Conservation (phyloP, 768 basidiomycete species). For the Candolleomyces efflorescens region DNA sequence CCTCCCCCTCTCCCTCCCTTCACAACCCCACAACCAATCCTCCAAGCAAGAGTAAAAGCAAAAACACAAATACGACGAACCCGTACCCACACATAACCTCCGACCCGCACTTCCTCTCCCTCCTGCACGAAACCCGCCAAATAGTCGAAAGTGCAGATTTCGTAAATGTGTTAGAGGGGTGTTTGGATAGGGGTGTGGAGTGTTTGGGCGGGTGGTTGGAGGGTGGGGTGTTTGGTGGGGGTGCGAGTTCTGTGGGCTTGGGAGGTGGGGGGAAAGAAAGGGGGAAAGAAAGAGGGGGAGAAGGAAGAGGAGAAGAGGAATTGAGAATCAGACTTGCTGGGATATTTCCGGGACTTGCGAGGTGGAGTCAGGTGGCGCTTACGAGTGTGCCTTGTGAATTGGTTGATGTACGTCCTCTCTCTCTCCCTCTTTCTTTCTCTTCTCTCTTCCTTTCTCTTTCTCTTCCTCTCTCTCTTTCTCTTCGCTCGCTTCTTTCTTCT, state of each 20-base stretch:
- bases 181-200: constrained; percentile 65
- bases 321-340: constrained; percentile 68
- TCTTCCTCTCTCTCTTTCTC: neutral
- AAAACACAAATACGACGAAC: constrained; percentile 14
- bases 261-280: too few relatives aligned
- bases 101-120: constrained; percentile 49
- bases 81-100: constrained; percentile 25
- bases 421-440: neutral
- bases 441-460: neutral
- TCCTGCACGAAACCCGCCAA: constrained; percentile 66
- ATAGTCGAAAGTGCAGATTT: constrained; percentile 70
- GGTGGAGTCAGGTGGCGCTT: constrained; percentile 71
- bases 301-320: neutral
- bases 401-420: constrained; percentile 61
- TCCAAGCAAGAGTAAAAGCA: too few relatives aligned
- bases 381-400: constrained; percentile 73
- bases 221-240: constrained; percentile 51
- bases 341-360: constrained; percentile 72
- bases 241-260: neutral
- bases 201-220: constrained; percentile 62
- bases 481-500: constrained; percentile 31
- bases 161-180: constrained; percentile 61
- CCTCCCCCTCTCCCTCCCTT: constrained; percentile 26
- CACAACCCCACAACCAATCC: constrained; percentile 16
- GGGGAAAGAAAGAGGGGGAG: too few relatives aligned